Percentiles rank a stretch among this genome's conserved stretches.
phyloP scores from a whole-genome alignment of 2,329 filamentous ascomycete genomes.

The Nakataea oryzae region DNA sequence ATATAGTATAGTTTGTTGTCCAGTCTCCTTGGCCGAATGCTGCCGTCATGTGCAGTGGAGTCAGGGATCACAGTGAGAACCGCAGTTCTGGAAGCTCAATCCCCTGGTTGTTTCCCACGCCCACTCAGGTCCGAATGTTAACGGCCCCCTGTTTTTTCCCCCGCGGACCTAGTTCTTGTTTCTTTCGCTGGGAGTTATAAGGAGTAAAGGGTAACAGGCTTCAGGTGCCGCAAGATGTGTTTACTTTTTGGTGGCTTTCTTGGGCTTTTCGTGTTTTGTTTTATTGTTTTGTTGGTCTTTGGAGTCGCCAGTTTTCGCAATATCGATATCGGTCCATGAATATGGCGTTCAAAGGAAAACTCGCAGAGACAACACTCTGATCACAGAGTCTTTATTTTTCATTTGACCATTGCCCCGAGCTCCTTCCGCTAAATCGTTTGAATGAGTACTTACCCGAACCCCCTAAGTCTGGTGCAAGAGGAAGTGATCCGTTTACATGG shows the following conservation, averaged over 20 bases:
- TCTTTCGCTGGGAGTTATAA: background rate
- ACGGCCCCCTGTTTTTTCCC: no score
- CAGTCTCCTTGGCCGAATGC: no score
- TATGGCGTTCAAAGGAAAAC: no score
- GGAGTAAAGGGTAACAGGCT: background rate
- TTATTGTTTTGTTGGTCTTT: background rate
- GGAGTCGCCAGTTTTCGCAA: no score
- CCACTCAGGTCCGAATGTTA: background rate
- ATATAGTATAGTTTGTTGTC: background rate
- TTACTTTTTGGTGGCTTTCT: background rate
- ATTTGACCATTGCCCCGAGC: no score
- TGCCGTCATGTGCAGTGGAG: background rate
- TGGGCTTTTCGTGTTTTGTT: background rate
- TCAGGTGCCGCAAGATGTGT: background rate
- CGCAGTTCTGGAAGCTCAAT: background rate
- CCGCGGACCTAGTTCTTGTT: slow-evolving; percentile 1
- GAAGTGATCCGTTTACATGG: no score
- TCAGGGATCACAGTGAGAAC: background rate
- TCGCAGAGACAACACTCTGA: no score
- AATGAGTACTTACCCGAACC: no score
- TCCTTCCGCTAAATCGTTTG: no score
- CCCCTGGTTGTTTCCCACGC: background rate
- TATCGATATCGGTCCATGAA: no score
- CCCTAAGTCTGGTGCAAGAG: no score
- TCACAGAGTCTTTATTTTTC: no score